These are phyloP conservation scores for Wickerhamiella spandovensis DNA, from an alignment of 805 yeast genomes.

Conservation along the genomic window DNA sequence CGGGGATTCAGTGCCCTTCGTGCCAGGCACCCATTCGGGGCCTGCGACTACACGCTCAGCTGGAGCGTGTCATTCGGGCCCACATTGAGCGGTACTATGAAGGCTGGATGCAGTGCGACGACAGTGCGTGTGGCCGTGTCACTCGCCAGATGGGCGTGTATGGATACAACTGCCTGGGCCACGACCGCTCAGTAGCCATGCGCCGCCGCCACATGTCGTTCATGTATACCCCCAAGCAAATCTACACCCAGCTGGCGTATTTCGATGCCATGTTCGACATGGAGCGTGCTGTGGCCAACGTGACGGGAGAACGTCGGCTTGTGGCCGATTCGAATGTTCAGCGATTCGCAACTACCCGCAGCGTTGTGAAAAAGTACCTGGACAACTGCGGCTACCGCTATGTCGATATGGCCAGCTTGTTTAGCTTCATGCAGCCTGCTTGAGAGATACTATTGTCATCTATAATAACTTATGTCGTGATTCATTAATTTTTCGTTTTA, in stretches of 20 bases:
- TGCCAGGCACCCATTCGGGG: conserved; percentile 43
- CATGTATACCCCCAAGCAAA: conserved; percentile 59
- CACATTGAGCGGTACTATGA: conserved; percentile 68
- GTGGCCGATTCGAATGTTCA: conserved; percentile 68
- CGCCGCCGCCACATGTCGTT: conserved; percentile 67
- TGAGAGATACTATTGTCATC: neutral
- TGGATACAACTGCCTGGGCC: conserved; percentile 42
- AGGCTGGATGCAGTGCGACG: conserved; percentile 81
- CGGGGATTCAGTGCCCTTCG: conserved; percentile 56
- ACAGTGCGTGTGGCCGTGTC: conserved; percentile 59
- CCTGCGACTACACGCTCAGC: conserved; percentile 50
- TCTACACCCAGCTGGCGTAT: conserved; percentile 78
- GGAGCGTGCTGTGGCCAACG: conserved; percentile 36
- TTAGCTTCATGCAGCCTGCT: conserved; percentile 22
- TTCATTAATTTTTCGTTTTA: neutral
- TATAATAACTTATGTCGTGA: neutral
- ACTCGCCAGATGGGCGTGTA: conserved; percentile 83
- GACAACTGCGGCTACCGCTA: conserved; percentile 76
- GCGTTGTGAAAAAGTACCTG: conserved; percentile 59
- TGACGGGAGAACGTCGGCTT: conserved; percentile 48
- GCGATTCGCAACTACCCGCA: conserved; percentile 38
- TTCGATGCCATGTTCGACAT: conserved; percentile 68
- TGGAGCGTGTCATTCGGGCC: conserved; percentile 57
- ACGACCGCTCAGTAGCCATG: conserved; percentile 39
- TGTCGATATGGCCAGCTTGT: conserved; percentile 75